These are phyloP conservation scores for Triglochin maritima DNA, from an alignment of 106 monocot species.

Conservation along the genomic window DNA sequence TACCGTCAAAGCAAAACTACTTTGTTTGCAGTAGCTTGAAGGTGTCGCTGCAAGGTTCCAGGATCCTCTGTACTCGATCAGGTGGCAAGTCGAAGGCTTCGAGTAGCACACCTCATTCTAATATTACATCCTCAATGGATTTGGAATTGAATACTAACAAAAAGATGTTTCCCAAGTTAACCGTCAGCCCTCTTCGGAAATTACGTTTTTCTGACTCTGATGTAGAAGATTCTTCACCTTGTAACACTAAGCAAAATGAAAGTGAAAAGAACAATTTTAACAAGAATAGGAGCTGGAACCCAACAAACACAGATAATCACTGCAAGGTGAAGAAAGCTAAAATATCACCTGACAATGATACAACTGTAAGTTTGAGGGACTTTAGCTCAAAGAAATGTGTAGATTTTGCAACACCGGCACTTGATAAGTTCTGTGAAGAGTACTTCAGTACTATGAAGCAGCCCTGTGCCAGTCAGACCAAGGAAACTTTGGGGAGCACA, in stretches of 20 bases:
- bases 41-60: constrained; percentile 30
- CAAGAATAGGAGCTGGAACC: background rate
- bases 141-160: constrained; percentile 41
- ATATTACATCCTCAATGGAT: constrained; percentile 24
- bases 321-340: constrained; percentile 1
- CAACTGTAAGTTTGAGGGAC: constrained; percentile 33
- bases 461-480: constrained; percentile 7
- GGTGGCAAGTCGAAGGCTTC: constrained; percentile 25
- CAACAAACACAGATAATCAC: background rate
- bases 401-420: constrained; percentile 59
- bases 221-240: constrained; percentile 40
- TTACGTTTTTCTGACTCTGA: constrained; percentile 70
- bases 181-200: constrained; percentile 64
- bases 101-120: constrained; percentile 16
- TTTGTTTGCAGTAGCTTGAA: constrained; percentile 40
- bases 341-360: constrained; percentile 10
- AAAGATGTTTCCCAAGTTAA: constrained; percentile 39
- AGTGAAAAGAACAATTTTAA: background rate
- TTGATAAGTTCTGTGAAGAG: constrained; percentile 84
- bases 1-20: constrained; percentile 16
- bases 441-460: constrained; percentile 45
- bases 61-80: constrained; percentile 34
- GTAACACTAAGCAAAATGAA: background rate
- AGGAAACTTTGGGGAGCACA: constrained; percentile 6
- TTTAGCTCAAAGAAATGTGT: constrained; percentile 16